A percentile compares a stretch with the other conserved stretches of the same genome.
phyloP scores from a whole-genome alignment of 164 flowering plant genomes.

The Umbilicus rupestris region DNA sequence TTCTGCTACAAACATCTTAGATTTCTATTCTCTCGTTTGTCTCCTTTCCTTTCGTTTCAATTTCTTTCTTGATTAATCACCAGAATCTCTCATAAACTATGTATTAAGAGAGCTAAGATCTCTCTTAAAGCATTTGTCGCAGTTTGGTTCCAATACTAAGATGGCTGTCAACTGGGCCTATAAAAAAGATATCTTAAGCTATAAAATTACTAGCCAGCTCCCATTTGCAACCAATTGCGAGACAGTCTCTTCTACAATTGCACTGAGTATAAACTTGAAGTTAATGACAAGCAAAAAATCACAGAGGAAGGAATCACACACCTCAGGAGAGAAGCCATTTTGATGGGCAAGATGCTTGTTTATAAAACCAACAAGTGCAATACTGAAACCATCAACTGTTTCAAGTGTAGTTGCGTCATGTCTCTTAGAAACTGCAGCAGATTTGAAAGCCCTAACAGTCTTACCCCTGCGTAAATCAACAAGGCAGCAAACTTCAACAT shows the following conservation, averaged over 20 bases:
- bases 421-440: conserved; percentile 22
- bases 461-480: conserved; percentile 7
- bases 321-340: conserved; percentile 36
- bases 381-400: conserved; percentile 29
- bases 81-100: neutral
- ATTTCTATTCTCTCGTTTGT: neutral
- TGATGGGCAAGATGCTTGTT: conserved; percentile 20
- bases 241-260: no score
- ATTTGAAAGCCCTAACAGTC: conserved; percentile 13
- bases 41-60: neutral
- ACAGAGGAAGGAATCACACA: conserved; percentile 1
- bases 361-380: conserved; percentile 23
- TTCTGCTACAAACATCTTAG: neutral
- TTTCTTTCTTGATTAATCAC: neutral
- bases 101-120: neutral
- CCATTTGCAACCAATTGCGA: no score
- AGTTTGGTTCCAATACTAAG: neutral
- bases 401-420: conserved; percentile 24
- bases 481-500: neutral
- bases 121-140: neutral
- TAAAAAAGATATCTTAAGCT: no score
- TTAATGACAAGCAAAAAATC: neutral
- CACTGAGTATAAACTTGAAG: no score
- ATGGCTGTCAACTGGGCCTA: neutral
- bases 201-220: neutral